Percentiles rank a stretch among this genome's conserved stretches.
Evolutionary conservation across 106 monocot genomes (phyloP).

Genomic region (Dioscorea alata): DNA sequence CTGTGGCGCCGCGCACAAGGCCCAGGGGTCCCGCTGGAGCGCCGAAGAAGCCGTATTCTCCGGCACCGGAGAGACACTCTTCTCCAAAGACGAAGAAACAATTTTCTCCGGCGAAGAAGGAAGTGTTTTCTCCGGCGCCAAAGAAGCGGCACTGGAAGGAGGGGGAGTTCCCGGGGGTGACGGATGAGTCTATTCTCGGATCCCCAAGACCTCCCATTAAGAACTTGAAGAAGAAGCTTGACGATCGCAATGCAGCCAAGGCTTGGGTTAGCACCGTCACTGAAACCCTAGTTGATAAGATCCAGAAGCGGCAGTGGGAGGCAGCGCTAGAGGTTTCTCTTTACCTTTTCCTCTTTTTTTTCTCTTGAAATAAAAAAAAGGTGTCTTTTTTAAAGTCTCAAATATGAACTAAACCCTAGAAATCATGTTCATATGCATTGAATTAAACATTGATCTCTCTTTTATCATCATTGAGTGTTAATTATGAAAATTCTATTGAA

Average conservation of each 20-base stretch:
- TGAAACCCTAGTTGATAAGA: conserved; percentile 60
- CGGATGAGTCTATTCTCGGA: conserved; percentile 17
- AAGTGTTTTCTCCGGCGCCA: conserved; percentile 4
- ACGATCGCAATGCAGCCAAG: conserved; percentile 38
- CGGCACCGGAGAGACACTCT: neutral
- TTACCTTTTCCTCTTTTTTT: neutral
- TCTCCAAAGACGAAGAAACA: neutral
- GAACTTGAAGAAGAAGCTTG: conserved; percentile 71
- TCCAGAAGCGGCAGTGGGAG: conserved; percentile 65
- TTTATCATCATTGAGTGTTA: neutral
- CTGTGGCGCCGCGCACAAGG: neutral
- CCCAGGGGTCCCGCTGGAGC: neutral
- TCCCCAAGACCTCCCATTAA: conserved; percentile 37
- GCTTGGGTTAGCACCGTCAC: conserved; percentile 84
- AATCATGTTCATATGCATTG: neutral
- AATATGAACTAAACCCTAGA: neutral
- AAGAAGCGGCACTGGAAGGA: conserved; percentile 83
- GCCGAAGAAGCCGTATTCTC: neutral
- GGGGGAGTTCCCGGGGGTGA: conserved; percentile 71
- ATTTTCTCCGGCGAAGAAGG: neutral
- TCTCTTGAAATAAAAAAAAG: neutral
- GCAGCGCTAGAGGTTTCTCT: conserved; percentile 62
- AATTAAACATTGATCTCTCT: neutral
- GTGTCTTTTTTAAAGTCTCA: neutral
- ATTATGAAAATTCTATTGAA: neutral